phyloP scores from a whole-genome alignment of 805 yeast genomes.

The Candida ovalis region DNA sequence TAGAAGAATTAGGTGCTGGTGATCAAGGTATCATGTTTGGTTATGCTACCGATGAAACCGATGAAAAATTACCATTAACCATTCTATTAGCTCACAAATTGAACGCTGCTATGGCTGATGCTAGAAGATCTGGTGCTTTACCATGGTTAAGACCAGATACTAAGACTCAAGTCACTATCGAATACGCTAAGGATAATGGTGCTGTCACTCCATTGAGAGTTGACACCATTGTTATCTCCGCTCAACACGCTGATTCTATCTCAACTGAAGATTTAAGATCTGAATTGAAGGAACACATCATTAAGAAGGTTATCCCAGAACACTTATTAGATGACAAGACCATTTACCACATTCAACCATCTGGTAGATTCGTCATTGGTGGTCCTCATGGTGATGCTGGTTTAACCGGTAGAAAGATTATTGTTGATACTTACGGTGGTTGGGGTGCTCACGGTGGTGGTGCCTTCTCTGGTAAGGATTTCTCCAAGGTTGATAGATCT shows the following conservation, averaged over 20 bases:
- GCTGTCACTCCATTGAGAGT: slow-evolving; percentile 95
- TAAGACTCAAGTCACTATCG: slow-evolving; percentile 98
- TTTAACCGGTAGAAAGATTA: slow-evolving; percentile 98
- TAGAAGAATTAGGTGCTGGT: slow-evolving; percentile 99
- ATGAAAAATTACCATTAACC: slow-evolving; percentile 95
- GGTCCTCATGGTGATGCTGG: slow-evolving; percentile 99
- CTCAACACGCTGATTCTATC: slow-evolving; percentile 97
- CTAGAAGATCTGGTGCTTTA: slow-evolving; percentile 93
- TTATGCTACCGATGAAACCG: slow-evolving; percentile 98
- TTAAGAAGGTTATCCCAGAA: slow-evolving; percentile 90
- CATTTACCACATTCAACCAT: slow-evolving; percentile 97
- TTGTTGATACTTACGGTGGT: slow-evolving; percentile 99
- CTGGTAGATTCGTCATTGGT: slow-evolving; percentile 99
- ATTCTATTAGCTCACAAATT: slow-evolving; percentile 91
- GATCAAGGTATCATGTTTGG: slow-evolving; percentile 99
- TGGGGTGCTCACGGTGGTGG: slow-evolving; percentile 99
- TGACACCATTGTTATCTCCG: slow-evolving; percentile 95
- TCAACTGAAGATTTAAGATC: slow-evolving; percentile 87
- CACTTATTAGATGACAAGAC: slow-evolving; percentile 91
- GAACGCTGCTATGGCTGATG: slow-evolving; percentile 94
- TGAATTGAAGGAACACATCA: slow-evolving; percentile 71
- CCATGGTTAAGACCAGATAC: slow-evolving; percentile 99
- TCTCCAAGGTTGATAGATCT: slow-evolving; percentile 99
- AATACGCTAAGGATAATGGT: slow-evolving; percentile 91
- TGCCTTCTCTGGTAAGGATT: slow-evolving; percentile 99